Conservation (phyloP, 768 basidiomycete genomes). For the Suillus americanus region DNA sequence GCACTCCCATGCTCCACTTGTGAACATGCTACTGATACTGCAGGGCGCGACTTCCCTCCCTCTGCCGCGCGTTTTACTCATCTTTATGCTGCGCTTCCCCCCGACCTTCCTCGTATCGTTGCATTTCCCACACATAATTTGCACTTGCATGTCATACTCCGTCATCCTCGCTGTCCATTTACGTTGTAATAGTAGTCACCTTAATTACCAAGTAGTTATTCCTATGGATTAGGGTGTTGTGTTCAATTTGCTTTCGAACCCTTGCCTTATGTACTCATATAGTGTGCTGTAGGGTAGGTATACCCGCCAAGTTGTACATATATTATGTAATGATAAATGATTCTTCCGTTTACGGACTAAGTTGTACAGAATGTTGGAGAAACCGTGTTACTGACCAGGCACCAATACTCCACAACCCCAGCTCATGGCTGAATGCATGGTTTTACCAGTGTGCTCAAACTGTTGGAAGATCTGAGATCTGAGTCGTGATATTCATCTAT, state of each 20-base stretch:
- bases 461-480: too few relatives aligned
- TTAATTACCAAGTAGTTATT: conserved; percentile 18
- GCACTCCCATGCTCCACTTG: conserved; percentile 6
- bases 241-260: conserved; percentile 1
- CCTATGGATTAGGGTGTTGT: conserved; percentile 10
- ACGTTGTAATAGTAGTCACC: conserved; percentile 34
- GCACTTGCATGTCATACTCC: conserved; percentile 5
- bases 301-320: neutral
- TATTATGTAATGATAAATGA: neutral
- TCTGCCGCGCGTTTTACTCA: neutral
- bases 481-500: too few relatives aligned
- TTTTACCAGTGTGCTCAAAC: too few relatives aligned
- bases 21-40: conserved; percentile 5
- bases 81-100: conserved; percentile 2
- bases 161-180: conserved; percentile 27
- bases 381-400: neutral
- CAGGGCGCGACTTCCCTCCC: neutral
- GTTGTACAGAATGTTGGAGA: too few relatives aligned
- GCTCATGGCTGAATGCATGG: too few relatives aligned
- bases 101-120: conserved; percentile 2
- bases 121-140: conserved; percentile 10
- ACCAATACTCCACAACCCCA: neutral
- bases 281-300: neutral
- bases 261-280: neutral
- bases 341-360: neutral